Conservation (phyloP, 192 early-diverging fungal species). For the Backusella sp. region DNA sequence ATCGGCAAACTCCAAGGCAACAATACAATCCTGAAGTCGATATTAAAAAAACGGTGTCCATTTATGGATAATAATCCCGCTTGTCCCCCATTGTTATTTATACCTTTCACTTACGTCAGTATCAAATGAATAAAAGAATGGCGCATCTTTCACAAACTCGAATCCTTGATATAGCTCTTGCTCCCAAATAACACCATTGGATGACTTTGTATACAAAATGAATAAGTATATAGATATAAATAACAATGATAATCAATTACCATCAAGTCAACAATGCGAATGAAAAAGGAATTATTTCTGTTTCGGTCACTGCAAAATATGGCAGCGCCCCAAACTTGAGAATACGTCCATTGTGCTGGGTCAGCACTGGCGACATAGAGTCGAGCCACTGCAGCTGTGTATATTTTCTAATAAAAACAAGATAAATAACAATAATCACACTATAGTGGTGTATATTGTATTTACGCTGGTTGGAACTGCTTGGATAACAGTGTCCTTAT, state of each 20-base stretch:
- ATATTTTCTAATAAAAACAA: constrained; percentile 61
- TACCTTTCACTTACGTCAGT: constrained; percentile 51
- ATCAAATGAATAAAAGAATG: constrained; percentile 72
- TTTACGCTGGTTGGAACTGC: constrained; percentile 33
- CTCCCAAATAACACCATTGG: constrained; percentile 69
- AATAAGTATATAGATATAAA: not conserved
- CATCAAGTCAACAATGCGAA: constrained; percentile 65
- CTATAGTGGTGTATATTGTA: not conserved
- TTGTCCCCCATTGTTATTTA: not conserved
- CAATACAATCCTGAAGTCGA: constrained; percentile 48
- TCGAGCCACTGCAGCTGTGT: constrained; percentile 73
- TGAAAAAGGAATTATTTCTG: constrained; percentile 64
- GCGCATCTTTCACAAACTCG: constrained; percentile 57
- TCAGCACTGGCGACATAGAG: constrained; percentile 72
- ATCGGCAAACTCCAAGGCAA: constrained; percentile 72
- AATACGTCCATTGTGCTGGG: constrained; percentile 66
- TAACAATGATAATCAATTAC: constrained; percentile 20
- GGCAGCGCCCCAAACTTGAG: constrained; percentile 65
- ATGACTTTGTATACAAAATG: constrained; percentile 20
- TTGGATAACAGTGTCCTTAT: constrained; percentile 27
- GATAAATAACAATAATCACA: not conserved
- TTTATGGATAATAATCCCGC: not conserved
- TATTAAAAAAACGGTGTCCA: not conserved
- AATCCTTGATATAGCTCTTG: constrained; percentile 78
- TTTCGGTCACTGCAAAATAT: constrained; percentile 64